A percentile compares a stretch with the other conserved stretches of the same genome.
Evolutionary conservation across 2,329 filamentous ascomycete species (phyloP).

Genomic region (Drechslera avenae): DNA sequence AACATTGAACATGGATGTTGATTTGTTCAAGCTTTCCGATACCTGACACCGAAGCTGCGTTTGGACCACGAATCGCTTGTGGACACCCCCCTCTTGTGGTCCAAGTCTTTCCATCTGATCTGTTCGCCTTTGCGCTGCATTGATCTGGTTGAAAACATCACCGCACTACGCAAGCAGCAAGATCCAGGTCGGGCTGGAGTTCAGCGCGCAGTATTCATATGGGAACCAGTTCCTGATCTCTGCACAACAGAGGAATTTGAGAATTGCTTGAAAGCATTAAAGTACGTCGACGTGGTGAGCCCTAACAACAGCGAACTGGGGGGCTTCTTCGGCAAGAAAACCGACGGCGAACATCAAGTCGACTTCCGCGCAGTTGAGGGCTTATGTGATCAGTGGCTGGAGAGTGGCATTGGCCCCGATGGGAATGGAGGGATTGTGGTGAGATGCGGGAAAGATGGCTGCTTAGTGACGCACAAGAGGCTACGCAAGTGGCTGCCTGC

Average conservation of each 20-base stretch:
- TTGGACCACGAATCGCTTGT: slow-evolving; percentile 74
- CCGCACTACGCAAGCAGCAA: slow-evolving; percentile 55
- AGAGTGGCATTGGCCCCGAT: slow-evolving; percentile 42
- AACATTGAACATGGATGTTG: not conserved
- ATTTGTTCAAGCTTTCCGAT: slow-evolving; percentile 70
- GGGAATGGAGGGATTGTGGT: slow-evolving; percentile 66
- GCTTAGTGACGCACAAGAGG: slow-evolving; percentile 55
- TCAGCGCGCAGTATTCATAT: slow-evolving; percentile 74
- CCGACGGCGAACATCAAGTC: slow-evolving; percentile 42
- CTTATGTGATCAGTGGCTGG: slow-evolving; percentile 47
- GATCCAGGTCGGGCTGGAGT: slow-evolving; percentile 12
- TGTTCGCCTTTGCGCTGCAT: slow-evolving; percentile 80
- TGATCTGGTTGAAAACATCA: slow-evolving; percentile 74
- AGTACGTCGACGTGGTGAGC: slow-evolving; percentile 64
- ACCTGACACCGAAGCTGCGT: slow-evolving; percentile 83
- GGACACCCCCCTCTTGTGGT: slow-evolving; percentile 65
- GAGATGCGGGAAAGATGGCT: slow-evolving; percentile 73
- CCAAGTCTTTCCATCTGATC: slow-evolving; percentile 84
- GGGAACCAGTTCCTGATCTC: slow-evolving; percentile 92
- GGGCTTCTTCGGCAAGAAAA: slow-evolving; percentile 71
- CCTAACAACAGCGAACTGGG: slow-evolving; percentile 93
- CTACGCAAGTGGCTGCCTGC: slow-evolving; percentile 73
- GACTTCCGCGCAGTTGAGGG: slow-evolving; percentile 48
- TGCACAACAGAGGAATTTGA: slow-evolving; percentile 71
- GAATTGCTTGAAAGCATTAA: slow-evolving; percentile 59